These are phyloP conservation scores for Chaetomium cochliodes DNA, from an alignment of 495 filamentous ascomycete species.

Conservation along the genomic window DNA sequence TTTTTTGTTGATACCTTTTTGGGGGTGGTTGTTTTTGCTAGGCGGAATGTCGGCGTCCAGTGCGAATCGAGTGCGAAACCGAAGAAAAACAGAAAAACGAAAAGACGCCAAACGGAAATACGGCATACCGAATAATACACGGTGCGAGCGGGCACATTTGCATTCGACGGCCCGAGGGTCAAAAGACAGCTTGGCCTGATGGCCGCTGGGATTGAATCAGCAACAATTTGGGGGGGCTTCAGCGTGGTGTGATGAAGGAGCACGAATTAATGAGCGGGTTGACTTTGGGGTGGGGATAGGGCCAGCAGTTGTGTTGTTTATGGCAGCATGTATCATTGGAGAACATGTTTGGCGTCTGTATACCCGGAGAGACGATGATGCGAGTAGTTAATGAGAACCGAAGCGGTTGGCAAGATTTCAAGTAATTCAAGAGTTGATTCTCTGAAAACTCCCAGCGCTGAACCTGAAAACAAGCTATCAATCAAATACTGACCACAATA, in stretches of 20 bases:
- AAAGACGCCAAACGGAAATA: conserved; percentile 14
- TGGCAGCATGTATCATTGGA: conserved; percentile 13
- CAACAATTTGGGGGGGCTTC: not conserved
- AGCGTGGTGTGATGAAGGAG: not conserved
- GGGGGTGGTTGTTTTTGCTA: conserved; percentile 9
- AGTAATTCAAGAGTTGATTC: not conserved
- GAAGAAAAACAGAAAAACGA: conserved; percentile 5
- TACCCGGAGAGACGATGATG: conserved; percentile 14
- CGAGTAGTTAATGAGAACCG: conserved; percentile 3
- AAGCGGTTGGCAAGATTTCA: not conserved
- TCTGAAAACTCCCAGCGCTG: not conserved
- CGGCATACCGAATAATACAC: conserved; percentile 17
- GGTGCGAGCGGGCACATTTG: conserved; percentile 26
- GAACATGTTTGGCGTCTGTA: conserved; percentile 16
- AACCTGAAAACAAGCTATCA: no score
- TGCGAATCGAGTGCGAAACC: conserved; percentile 14
- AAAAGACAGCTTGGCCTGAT: not conserved
- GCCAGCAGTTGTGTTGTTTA: not conserved
- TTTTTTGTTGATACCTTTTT: conserved; percentile 22
- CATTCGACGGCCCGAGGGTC: not conserved
- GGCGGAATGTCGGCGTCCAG: conserved; percentile 16
- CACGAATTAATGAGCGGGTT: conserved; percentile 3
- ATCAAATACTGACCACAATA: no score
- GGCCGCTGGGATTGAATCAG: not conserved
- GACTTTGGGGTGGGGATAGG: not conserved